phyloP scores from a whole-genome alignment of 495 filamentous ascomycete species.

The Neurospora sp. region DNA sequence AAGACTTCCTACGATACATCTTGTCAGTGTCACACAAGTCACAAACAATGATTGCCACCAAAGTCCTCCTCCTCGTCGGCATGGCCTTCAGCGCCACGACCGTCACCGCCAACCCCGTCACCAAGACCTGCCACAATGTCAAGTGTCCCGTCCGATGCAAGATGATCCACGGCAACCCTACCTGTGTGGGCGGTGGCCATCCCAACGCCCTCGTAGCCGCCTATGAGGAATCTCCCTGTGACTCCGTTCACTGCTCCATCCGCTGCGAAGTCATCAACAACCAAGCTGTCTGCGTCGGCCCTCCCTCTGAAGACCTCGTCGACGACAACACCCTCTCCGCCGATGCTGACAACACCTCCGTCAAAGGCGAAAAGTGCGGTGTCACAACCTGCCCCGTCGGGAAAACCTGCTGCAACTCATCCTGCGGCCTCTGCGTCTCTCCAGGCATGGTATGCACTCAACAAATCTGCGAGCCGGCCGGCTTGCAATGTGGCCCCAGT shows the following conservation, averaged over 20 bases:
- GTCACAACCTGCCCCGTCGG: not conserved
- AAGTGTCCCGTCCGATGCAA: constrained; percentile 8
- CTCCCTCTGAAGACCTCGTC: not conserved
- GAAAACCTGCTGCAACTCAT: constrained; percentile 4
- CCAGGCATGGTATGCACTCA: constrained; percentile 1
- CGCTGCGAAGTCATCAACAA: not conserved
- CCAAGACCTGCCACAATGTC: constrained; percentile 6
- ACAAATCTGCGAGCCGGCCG: not conserved
- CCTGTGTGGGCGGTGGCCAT: constrained; percentile 1
- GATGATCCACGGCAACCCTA: constrained; percentile 6
- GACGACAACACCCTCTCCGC: not conserved
- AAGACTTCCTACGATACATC: not conserved
- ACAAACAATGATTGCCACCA: not conserved
- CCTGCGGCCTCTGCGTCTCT: constrained; percentile 9
- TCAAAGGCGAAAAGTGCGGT: constrained; percentile 1
- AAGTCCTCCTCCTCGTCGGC: constrained; percentile 3
- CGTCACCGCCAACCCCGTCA: not conserved
- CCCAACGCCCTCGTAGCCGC: not conserved
- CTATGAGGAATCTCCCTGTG: not conserved
- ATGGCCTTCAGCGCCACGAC: constrained; percentile 10
- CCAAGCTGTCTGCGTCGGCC: not conserved
- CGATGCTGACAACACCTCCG: not conserved
- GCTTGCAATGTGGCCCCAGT: not conserved
- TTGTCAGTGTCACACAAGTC: not conserved
- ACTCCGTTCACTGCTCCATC: not conserved